These are phyloP conservation scores for Kodamaea nitidulidarum DNA, from an alignment of 805 yeast genomes.

Conservation along the genomic window DNA sequence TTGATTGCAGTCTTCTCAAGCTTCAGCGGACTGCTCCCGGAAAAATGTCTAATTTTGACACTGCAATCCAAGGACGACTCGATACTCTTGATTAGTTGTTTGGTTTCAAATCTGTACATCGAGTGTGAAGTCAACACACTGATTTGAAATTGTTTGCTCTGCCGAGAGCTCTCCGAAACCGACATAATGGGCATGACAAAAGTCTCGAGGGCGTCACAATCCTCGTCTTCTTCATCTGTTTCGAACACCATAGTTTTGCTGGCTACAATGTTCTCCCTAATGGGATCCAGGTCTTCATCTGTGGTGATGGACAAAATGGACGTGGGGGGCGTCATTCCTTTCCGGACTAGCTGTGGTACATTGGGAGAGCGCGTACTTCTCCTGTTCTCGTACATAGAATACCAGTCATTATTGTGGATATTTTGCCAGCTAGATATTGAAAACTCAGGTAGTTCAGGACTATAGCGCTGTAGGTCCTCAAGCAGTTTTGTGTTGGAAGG, in stretches of 20 bases:
- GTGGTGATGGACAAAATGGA: constrained; percentile 15
- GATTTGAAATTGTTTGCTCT: constrained; percentile 17
- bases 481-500: too few relatives aligned
- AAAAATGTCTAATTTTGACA: constrained; percentile 16
- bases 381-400: neutral
- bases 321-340: constrained; percentile 2
- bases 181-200: constrained; percentile 39
- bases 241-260: constrained; percentile 37
- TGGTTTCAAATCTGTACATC: constrained; percentile 17
- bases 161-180: constrained; percentile 17
- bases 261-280: constrained; percentile 2
- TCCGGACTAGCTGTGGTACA: neutral
- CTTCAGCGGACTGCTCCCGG: constrained; percentile 3
- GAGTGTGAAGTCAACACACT: constrained; percentile 21
- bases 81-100: constrained; percentile 17
- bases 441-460: constrained; percentile 12
- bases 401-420: constrained; percentile 16
- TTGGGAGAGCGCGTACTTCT: constrained; percentile 1
- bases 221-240: constrained; percentile 41
- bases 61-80: constrained; percentile 13
- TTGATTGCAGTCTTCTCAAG: constrained; percentile 16
- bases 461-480: neutral
- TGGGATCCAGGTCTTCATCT: constrained; percentile 18
- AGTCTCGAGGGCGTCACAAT: constrained; percentile 16
- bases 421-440: constrained; percentile 28